These are phyloP conservation scores for Pythium angustatum DNA, from an alignment of 352 stramenopile species.

Conservation along the genomic window DNA sequence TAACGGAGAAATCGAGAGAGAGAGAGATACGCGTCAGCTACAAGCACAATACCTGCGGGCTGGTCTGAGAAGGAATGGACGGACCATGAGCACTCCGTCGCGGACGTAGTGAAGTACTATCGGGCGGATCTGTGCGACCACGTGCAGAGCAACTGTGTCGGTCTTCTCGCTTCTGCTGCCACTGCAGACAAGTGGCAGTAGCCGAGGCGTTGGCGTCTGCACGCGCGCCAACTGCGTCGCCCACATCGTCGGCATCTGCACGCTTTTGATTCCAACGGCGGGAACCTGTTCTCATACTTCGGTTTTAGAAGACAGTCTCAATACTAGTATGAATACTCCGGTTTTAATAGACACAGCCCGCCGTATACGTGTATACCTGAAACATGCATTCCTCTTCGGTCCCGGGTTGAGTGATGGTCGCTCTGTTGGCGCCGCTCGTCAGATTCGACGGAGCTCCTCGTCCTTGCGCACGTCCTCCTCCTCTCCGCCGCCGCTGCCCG, in stretches of 20 bases:
- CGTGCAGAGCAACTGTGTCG: conserved; percentile 3
- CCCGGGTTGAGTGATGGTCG: conserved; percentile 22
- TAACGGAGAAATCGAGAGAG: no score
- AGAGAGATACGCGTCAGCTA: not conserved
- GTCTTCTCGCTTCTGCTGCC: conserved; percentile 21
- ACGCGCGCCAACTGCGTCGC: conserved; percentile 43
- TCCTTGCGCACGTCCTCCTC: not conserved
- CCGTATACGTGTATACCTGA: not conserved
- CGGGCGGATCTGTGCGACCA: conserved; percentile 49
- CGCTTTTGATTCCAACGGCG: no score
- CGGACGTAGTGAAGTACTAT: conserved; percentile 51
- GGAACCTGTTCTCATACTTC: no score
- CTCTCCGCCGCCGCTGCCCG: not conserved
- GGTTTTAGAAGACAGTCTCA: conserved; percentile 10
- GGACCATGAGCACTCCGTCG: conserved; percentile 44
- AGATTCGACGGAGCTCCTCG: conserved; percentile 29
- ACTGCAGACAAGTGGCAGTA: conserved; percentile 35
- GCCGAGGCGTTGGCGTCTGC: conserved; percentile 36
- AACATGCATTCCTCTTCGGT: conserved; percentile 1
- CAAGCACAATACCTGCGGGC: no score
- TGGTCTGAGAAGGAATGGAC: not conserved
- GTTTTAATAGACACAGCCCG: conserved; percentile 6
- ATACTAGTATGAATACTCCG: conserved; percentile 2
- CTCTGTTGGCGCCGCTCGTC: conserved; percentile 10
- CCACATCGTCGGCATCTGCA: not conserved